Conservation (phyloP, 148 eudicot genomes). For the Heliamphora exappendiculata region DNA sequence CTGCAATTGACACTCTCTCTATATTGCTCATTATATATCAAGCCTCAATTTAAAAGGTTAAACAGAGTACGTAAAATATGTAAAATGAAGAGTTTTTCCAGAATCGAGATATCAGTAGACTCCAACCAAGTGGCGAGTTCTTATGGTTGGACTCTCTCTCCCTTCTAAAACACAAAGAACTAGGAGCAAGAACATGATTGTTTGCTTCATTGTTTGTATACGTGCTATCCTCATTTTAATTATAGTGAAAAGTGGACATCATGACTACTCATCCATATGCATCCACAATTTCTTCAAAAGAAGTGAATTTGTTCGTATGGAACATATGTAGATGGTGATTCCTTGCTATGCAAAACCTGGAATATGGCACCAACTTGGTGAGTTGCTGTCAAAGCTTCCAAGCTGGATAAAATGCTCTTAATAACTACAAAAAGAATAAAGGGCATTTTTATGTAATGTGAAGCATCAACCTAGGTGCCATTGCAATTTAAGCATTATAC, state of each 20-base stretch:
- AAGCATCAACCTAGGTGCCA: slow-evolving; percentile 16
- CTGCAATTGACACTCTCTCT: background rate
- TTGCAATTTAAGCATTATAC: slow-evolving; percentile 27
- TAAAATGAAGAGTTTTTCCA: background rate
- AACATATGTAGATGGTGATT: slow-evolving; percentile 92
- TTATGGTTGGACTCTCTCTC: background rate
- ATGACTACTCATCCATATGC: slow-evolving; percentile 98
- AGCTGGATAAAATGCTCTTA: too few relatives aligned
- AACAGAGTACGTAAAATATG: background rate
- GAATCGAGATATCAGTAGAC: background rate
- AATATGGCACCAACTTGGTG: slow-evolving; percentile 92
- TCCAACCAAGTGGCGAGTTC: background rate
- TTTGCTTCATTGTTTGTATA: too few relatives aligned
- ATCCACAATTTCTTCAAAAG: slow-evolving; percentile 93
- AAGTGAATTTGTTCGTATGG: slow-evolving; percentile 76
- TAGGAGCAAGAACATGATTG: too few relatives aligned
- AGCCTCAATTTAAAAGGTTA: background rate
- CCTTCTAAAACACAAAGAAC: too few relatives aligned
- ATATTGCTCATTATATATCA: background rate
- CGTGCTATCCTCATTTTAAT: too few relatives aligned
- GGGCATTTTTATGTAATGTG: slow-evolving; percentile 87
- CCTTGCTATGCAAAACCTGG: slow-evolving; percentile 77
- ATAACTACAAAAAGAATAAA: too few relatives aligned
- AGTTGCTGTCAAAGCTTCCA: slow-evolving; percentile 75
- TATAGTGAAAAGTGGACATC: too few relatives aligned